A percentile compares a stretch with the other conserved stretches of the same genome.
Evolutionary conservation across 1,139 yeast species (phyloP).

Genomic region (Saccharomyces pastorianus): DNA sequence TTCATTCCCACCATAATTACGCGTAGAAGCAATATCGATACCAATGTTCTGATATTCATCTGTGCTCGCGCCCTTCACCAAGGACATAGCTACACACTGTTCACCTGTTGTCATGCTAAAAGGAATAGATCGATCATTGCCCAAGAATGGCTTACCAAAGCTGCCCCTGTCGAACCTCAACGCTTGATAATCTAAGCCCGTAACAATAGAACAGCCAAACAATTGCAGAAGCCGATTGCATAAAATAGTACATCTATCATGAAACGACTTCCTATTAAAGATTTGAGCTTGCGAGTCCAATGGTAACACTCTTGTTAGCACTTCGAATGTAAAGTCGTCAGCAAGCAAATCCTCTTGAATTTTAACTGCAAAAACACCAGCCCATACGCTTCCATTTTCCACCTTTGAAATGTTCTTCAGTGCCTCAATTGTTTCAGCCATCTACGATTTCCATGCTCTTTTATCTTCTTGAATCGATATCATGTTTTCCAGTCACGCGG

Average conservation of each 20-base stretch:
- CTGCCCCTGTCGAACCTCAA: slow-evolving; percentile 22
- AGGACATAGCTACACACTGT: slow-evolving; percentile 36
- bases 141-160: slow-evolving; percentile 38
- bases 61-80: slow-evolving; percentile 24
- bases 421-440: neutral
- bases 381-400: neutral
- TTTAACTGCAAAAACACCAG: neutral
- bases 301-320: slow-evolving; percentile 35
- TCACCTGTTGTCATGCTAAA: slow-evolving; percentile 51
- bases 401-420: neutral
- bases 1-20: slow-evolving; percentile 33
- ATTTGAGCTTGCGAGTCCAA: slow-evolving; percentile 34
- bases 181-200: slow-evolving; percentile 7
- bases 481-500: too few species aligned
- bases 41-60: slow-evolving; percentile 38
- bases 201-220: slow-evolving; percentile 22
- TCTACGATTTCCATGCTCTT: neutral
- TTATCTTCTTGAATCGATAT: neutral
- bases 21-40: slow-evolving; percentile 51
- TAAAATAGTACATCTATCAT: slow-evolving; percentile 26
- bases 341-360: neutral
- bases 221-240: slow-evolving; percentile 31
- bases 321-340: slow-evolving; percentile 29
- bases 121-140: slow-evolving; percentile 36
- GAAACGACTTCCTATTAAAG: slow-evolving; percentile 27